phyloP scores from a whole-genome alignment of 176 grass and related monocot species.

The Ananas comosus region DNA sequence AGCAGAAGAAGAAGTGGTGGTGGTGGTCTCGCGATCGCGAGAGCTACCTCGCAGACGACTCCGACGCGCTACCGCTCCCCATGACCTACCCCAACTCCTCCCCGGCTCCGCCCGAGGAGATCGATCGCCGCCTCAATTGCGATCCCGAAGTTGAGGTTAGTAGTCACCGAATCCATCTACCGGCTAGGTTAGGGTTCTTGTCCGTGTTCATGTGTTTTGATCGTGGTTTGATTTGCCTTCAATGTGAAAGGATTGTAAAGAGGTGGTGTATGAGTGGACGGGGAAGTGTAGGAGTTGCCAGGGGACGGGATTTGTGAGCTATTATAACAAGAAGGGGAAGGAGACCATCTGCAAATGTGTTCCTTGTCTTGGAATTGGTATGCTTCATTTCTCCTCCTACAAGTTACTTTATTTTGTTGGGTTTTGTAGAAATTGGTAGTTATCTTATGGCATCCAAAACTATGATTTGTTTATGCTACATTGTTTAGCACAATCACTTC shows the following conservation, averaged over 20 bases:
- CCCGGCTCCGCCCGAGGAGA: conserved; percentile 65
- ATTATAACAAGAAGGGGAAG: conserved; percentile 78
- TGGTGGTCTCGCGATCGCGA: conserved; percentile 77
- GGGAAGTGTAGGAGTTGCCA: conserved; percentile 95
- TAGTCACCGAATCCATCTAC: neutral
- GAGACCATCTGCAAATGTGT: conserved; percentile 94
- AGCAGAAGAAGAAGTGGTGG: conserved; percentile 54
- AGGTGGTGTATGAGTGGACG: conserved; percentile 82
- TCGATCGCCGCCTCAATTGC: conserved; percentile 72
- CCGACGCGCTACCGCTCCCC: conserved; percentile 72
- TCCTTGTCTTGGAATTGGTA: conserved; percentile 82
- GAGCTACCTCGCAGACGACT: conserved; percentile 77
- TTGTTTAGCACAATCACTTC: no score
- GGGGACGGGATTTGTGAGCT: conserved; percentile 87
- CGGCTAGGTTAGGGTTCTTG: neutral
- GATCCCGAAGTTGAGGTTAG: conserved; percentile 56
- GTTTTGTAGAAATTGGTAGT: neutral
- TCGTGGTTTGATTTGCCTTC: conserved; percentile 2
- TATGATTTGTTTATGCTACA: neutral
- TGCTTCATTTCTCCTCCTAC: conserved; percentile 11
- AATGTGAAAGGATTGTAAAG: conserved; percentile 66
- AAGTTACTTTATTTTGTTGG: neutral
- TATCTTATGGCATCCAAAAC: neutral
- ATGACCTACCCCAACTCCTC: conserved; percentile 58
- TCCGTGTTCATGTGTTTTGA: neutral